Evolutionary conservation across 768 basidiomycete species (phyloP).

Genomic region (Russula sp.): DNA sequence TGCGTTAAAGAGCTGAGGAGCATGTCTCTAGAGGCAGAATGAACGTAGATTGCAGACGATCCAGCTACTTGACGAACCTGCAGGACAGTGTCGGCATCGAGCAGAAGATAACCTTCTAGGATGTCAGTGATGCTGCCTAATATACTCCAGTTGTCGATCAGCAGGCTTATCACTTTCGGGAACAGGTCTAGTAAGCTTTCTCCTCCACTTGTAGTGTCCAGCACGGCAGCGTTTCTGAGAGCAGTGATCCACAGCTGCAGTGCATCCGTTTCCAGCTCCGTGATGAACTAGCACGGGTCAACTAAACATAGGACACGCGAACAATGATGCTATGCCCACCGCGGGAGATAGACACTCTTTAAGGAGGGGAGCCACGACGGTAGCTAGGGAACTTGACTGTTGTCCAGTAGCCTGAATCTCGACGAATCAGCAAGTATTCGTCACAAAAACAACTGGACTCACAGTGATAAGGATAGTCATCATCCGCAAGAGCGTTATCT

Average conservation of each 20-base stretch:
- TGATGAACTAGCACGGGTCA: constrained; percentile 39
- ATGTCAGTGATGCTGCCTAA: constrained; percentile 60
- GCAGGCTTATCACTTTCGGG: constrained; percentile 50
- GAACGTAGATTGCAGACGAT: not conserved
- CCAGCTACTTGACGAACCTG: constrained; percentile 40
- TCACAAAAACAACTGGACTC: constrained; percentile 16
- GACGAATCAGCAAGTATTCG: constrained; percentile 1
- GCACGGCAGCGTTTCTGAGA: constrained; percentile 52
- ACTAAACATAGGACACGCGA: not conserved
- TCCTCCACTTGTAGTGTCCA: constrained; percentile 41
- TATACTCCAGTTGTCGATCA: constrained; percentile 65
- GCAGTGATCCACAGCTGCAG: constrained; percentile 68
- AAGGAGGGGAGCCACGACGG: constrained; percentile 56
- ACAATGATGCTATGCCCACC: constrained; percentile 27
- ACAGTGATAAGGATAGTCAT: constrained; percentile 68
- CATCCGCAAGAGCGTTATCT: constrained; percentile 58
- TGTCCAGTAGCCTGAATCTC: constrained; percentile 53
- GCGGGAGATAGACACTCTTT: constrained; percentile 53
- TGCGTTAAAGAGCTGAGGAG: constrained; percentile 50
- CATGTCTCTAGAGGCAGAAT: constrained; percentile 37
- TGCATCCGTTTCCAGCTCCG: constrained; percentile 72
- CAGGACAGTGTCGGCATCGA: constrained; percentile 54
- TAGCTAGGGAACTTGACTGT: constrained; percentile 46
- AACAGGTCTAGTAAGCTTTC: constrained; percentile 57
- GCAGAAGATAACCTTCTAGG: constrained; percentile 72